Percentiles rank a stretch among this genome's conserved stretches.
Evolutionary conservation across 371 early-diverging fungal species (phyloP).

Genomic region (Saksenaea oblongispora): DNA sequence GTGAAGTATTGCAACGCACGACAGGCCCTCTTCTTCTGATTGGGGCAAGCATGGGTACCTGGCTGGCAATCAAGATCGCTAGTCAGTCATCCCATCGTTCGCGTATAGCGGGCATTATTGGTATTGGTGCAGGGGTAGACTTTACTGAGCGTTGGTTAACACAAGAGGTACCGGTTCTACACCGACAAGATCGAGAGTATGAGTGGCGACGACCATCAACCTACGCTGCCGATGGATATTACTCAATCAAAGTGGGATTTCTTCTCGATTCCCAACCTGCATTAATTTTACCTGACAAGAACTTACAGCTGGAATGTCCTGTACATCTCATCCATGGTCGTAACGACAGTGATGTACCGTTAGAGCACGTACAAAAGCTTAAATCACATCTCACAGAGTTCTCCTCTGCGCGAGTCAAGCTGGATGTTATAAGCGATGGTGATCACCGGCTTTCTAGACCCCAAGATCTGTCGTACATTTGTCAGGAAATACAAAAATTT

Average conservation of each 20-base stretch:
- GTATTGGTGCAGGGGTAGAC: constrained; percentile 40
- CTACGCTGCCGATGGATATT: constrained; percentile 36
- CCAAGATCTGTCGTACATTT: constrained; percentile 20
- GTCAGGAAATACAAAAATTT: neutral
- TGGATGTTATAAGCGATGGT: constrained; percentile 30
- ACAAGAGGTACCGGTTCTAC: constrained; percentile 23
- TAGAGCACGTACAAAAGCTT: constrained; percentile 8
- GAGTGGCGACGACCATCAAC: constrained; percentile 36
- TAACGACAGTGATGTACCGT: constrained; percentile 27
- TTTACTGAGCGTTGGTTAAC: constrained; percentile 41
- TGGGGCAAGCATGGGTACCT: constrained; percentile 45
- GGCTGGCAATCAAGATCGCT: constrained; percentile 34
- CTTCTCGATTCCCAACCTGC: constrained; percentile 29
- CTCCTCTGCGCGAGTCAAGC: neutral
- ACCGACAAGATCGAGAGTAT: constrained; percentile 11
- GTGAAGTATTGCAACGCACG: constrained; percentile 8
- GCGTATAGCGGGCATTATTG: constrained; percentile 20
- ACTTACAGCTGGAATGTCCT: constrained; percentile 12
- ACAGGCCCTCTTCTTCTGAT: constrained; percentile 12
- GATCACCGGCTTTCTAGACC: constrained; percentile 45
- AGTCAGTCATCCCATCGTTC: neutral
- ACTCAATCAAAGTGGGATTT: constrained; percentile 32
- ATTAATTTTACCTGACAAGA: constrained; percentile 12
- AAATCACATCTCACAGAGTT: neutral
- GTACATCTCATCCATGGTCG: constrained; percentile 36